Base-by-base conservation (phyloP, 2,329 filamentous ascomycete genomes). In the Xylariales sp. region DNA sequence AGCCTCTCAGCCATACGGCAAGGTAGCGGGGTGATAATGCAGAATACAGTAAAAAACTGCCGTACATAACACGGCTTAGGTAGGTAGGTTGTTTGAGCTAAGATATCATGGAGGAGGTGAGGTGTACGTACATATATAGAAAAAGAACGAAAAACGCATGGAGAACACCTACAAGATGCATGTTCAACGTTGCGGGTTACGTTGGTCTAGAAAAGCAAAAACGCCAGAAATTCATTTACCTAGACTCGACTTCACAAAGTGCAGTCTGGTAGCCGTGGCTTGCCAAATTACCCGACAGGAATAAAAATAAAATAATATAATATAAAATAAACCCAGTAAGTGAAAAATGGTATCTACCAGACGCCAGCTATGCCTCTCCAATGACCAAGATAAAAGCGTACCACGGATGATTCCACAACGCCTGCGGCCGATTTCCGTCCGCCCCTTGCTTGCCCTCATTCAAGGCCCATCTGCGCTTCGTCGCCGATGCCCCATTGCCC, bases 401-500 rank as follows among this genome's bases (percentile, higher is more conserved):
- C 8, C n/a, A 48, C 45, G 12, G 39, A 56, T 48, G n/a, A 50
- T 64, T 39, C 32, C 49, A 52, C 49, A 49, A 36, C 39, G n/a
- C 46, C 32, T 43, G 53, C 28, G 10, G 10, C 50, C 9, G 14
- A 52, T 32, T 32, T 28, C 30, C 1, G 10, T 12, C 10, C 14
- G 12, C 4, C 39, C 39, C 39, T 41, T 12, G 3, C 49, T 48
- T 50, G 36, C 34, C 23, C 16, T 78, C 65, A 95, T 79, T 95
- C 93, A 72, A 97, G 81, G 39, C 89, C 91, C 91, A 97, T 96
- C 75, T 91, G 86, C 30, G 91, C 89, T 76, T 97, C 93, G 77
- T 97, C 94, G 0, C 92, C 92, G 57, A 97, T 86, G 0, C 93
- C 92, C 90, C 93, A 94, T 74, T 88, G 87, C 3, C 80, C 86